phyloP scores from a whole-genome alignment of 176 grass and related monocot species.

The Phyllostachys edulis region DNA sequence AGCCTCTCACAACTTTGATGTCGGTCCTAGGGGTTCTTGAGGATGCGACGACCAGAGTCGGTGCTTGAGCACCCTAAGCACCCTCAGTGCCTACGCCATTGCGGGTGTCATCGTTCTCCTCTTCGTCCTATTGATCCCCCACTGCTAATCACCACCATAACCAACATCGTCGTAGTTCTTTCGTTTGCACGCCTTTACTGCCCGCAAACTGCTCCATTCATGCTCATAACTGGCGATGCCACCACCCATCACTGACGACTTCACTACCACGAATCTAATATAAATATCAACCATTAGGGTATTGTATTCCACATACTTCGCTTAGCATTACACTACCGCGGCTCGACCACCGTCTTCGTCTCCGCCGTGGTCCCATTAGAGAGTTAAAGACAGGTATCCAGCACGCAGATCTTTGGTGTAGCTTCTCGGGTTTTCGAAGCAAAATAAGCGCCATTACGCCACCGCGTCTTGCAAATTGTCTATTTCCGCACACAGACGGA shows the following conservation, averaged over 20 bases:
- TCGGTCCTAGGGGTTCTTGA: too few species aligned
- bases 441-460: not conserved
- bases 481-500: not conserved
- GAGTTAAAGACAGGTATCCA: not conserved
- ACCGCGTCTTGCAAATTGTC: not conserved
- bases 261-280: too few species aligned
- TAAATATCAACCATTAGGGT: not conserved
- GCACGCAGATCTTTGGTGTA: not conserved
- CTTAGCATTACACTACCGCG: too few species aligned
- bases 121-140: not conserved
- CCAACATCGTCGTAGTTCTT: fast-evolving
- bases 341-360: too few species aligned
- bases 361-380: too few species aligned
- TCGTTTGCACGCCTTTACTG: too few species aligned
- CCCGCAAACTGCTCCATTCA: too few species aligned
- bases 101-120: too few species aligned
- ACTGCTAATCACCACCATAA: not conserved
- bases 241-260: fast-evolving
- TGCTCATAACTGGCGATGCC: fast-evolving
- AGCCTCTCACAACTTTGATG: too few species aligned
- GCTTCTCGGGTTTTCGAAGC: not conserved
- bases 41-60: fast-evolving
- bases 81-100: too few species aligned
- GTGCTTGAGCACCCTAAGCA: too few species aligned
- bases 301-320: too few species aligned